A percentile compares a stretch with the other conserved stretches of the same genome.
These are phyloP conservation scores for Atkinsonella hypoxylon DNA, from an alignment of 2,329 filamentous ascomycete species.

Conservation along the genomic window DNA sequence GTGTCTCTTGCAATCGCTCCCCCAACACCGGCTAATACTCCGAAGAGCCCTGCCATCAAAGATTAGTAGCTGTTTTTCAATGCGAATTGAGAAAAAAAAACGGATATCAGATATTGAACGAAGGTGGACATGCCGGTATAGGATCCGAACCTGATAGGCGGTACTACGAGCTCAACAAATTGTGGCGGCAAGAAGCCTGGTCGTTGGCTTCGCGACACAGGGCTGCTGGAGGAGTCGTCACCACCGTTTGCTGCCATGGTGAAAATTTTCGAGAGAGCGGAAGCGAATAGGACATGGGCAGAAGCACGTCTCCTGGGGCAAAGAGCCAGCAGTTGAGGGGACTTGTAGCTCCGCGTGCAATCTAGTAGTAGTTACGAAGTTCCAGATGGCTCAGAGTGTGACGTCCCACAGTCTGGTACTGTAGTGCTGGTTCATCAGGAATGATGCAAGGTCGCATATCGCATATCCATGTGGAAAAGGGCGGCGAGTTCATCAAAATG, in stretches of 20 bases:
- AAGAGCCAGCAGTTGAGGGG: not conserved
- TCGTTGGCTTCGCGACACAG: slow-evolving; percentile 14
- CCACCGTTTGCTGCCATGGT: slow-evolving; percentile 9
- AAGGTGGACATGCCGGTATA: slow-evolving; percentile 34
- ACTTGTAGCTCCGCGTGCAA: too few relatives aligned
- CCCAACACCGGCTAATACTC: slow-evolving; percentile 53
- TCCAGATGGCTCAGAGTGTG: not conserved
- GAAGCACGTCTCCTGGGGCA: not conserved
- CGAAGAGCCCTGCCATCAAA: slow-evolving; percentile 38
- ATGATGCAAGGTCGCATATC: not conserved
- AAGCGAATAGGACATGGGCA: not conserved
- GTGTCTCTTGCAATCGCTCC: slow-evolving; percentile 59
- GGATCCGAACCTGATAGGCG: slow-evolving; percentile 48
- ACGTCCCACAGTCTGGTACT: not conserved
- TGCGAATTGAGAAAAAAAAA: not conserved
- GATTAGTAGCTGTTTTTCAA: not conserved
- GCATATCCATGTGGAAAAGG: not conserved
- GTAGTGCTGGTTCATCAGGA: not conserved
- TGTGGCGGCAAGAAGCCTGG: slow-evolving; percentile 30
- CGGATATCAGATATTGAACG: not conserved
- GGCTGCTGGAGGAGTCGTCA: slow-evolving; percentile 10
- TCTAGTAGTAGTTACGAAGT: not conserved
- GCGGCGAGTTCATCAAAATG: not conserved
- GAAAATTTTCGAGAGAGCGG: not conserved
- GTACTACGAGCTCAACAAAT: slow-evolving; percentile 31